These are phyloP conservation scores for Odontarrhena argentea DNA, from an alignment of 345 rosid species.

Conservation along the genomic window DNA sequence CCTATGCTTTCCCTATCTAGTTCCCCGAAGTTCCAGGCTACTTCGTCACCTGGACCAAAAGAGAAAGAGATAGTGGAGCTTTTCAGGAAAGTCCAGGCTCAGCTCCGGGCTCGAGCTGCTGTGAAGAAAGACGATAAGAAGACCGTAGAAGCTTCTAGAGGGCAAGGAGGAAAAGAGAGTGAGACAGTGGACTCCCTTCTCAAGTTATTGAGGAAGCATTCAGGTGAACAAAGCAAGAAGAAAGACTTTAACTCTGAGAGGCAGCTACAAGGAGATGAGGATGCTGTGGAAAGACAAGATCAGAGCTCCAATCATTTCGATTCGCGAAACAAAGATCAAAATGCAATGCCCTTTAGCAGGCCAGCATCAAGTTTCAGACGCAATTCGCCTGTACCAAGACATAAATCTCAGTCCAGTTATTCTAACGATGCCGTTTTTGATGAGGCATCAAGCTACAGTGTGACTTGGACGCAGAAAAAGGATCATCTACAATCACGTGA, in stretches of 20 bases:
- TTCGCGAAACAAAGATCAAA: constrained; percentile 39
- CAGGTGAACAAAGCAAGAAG: constrained; percentile 60
- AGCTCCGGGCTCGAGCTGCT: constrained; percentile 78
- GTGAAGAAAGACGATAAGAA: constrained; percentile 61
- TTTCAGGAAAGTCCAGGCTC: constrained; percentile 79
- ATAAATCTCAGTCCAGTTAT: constrained; percentile 54
- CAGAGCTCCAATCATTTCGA: constrained; percentile 38
- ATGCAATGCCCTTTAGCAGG: constrained; percentile 48
- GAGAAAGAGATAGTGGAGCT: constrained; percentile 85
- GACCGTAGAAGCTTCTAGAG: constrained; percentile 47
- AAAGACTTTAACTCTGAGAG: constrained; percentile 40
- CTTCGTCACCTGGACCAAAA: constrained; percentile 65
- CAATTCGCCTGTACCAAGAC: constrained; percentile 61
- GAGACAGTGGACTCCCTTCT: constrained; percentile 78
- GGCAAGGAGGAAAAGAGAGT: constrained; percentile 60
- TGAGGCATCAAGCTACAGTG: constrained; percentile 37
- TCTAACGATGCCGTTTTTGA: constrained; percentile 47
- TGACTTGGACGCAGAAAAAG: constrained; percentile 44
- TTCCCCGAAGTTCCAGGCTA: constrained; percentile 65
- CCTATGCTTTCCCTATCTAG: constrained; percentile 56
- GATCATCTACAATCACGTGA: constrained; percentile 40
- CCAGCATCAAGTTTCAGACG: constrained; percentile 74
- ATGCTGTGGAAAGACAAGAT: constrained; percentile 35
- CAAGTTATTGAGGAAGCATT: constrained; percentile 75
- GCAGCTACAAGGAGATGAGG: constrained; percentile 34